A percentile compares a stretch with the other conserved stretches of the same genome.
phyloP scores from a whole-genome alignment of 1,284 basidiomycete species.

The Leucoagaricus sp. region DNA sequence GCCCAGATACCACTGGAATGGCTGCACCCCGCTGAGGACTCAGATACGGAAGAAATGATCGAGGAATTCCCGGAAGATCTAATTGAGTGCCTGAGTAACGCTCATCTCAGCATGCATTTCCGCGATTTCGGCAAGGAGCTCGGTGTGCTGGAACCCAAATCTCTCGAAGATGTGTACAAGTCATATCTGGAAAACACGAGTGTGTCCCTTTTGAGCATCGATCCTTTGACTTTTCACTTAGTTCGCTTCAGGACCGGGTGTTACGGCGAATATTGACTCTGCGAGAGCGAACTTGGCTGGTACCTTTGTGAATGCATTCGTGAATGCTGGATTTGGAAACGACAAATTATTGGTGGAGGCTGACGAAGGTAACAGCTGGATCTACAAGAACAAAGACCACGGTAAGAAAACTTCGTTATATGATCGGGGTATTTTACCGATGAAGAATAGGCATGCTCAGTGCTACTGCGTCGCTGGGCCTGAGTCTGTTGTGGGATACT shows the following conservation, averaged over 20 bases:
- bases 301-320: slow-evolving; percentile 98
- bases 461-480: slow-evolving; percentile 91
- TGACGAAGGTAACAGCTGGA: slow-evolving; percentile 96
- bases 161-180: slow-evolving; percentile 97
- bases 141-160: slow-evolving; percentile 88
- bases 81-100: slow-evolving; percentile 83
- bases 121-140: slow-evolving; percentile 94
- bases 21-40: slow-evolving; percentile 61
- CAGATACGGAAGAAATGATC: slow-evolving; percentile 57
- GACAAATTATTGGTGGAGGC: slow-evolving; percentile 98
- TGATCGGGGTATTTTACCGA: slow-evolving; percentile 18
- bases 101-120: slow-evolving; percentile 84
- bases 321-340: slow-evolving; percentile 98
- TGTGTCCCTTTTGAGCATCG: slow-evolving; percentile 33
- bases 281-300: slow-evolving; percentile 94
- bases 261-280: slow-evolving; percentile 83
- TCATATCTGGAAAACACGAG: slow-evolving; percentile 91
- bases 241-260: slow-evolving; percentile 50
- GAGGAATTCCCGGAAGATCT: slow-evolving; percentile 84
- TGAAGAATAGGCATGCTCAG: slow-evolving; percentile 83
- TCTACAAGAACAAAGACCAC: slow-evolving; percentile 99
- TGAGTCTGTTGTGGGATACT: slow-evolving; percentile 96
- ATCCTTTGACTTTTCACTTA: not conserved
- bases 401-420: slow-evolving; percentile 40
- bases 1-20: slow-evolving; percentile 92